phyloP scores from a whole-genome alignment of 805 yeast species.

The Saturnispora zaruensis region DNA sequence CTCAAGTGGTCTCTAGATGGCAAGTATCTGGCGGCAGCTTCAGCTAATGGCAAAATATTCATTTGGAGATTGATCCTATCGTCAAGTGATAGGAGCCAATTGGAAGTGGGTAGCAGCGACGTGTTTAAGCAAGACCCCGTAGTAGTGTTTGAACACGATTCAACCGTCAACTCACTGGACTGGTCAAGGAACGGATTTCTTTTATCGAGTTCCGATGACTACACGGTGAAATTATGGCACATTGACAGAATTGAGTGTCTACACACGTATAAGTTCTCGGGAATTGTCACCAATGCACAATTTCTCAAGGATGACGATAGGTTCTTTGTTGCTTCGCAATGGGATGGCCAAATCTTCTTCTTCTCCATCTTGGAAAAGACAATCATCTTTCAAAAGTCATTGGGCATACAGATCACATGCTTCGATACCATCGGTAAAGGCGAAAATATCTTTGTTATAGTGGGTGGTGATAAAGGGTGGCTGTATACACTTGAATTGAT shows the following conservation, averaged over 20 bases:
- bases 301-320: constrained; percentile 86
- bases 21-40: constrained; percentile 74
- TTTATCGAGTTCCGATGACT: constrained; percentile 75
- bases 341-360: constrained; percentile 66
- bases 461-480: constrained; percentile 76
- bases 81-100: constrained; percentile 46
- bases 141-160: constrained; percentile 50
- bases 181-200: constrained; percentile 87
- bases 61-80: constrained; percentile 78
- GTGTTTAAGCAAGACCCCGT: constrained; percentile 46
- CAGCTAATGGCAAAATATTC: constrained; percentile 58
- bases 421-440: constrained; percentile 54
- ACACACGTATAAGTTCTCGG: constrained; percentile 61
- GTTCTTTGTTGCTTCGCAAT: constrained; percentile 73
- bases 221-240: constrained; percentile 80
- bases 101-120: background rate
- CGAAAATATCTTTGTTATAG: constrained; percentile 31
- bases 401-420: constrained; percentile 61
- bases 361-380: constrained; percentile 77
- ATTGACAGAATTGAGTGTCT: constrained; percentile 56
- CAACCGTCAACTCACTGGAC: constrained; percentile 64
- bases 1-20: constrained; percentile 75
- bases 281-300: constrained; percentile 69
- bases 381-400: constrained; percentile 51
- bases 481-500: constrained; percentile 56